Conservation (phyloP, 805 yeast species). For the Spencermartinsiella europaea region DNA sequence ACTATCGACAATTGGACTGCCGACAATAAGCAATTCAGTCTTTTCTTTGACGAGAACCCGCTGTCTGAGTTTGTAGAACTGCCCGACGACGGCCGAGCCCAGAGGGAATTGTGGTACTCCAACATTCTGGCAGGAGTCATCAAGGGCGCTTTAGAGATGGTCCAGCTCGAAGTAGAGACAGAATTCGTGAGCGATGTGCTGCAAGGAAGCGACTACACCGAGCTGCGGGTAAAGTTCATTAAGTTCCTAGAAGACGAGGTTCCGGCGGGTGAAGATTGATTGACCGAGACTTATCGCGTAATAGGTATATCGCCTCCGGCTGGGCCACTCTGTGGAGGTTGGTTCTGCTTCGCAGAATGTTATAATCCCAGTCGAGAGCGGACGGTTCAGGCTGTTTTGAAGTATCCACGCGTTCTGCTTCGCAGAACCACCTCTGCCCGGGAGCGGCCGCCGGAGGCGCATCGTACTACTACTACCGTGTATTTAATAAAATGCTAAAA, state of each 20-base stretch:
- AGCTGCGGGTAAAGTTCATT: conserved; percentile 64
- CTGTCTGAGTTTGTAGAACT: conserved; percentile 92
- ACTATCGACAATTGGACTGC: conserved; percentile 66
- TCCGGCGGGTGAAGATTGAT: conserved; percentile 87
- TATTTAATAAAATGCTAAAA: too few species aligned
- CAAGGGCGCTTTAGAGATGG: conserved; percentile 87
- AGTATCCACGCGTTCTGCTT: background rate
- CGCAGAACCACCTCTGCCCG: too few species aligned
- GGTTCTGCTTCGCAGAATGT: too few species aligned
- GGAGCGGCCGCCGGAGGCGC: too few species aligned
- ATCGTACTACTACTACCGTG: too few species aligned
- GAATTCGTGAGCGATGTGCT: conserved; percentile 72
- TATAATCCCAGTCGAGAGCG: too few species aligned
- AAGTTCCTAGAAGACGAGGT: conserved; percentile 84
- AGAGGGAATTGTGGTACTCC: conserved; percentile 82
- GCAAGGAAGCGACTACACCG: conserved; percentile 79
- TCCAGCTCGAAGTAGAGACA: conserved; percentile 85
- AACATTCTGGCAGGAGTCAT: conserved; percentile 86
- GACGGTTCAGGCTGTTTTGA: background rate
- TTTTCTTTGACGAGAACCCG: conserved; percentile 79
- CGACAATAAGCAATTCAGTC: conserved; percentile 69
- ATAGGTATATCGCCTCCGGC: too few species aligned
- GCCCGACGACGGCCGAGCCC: conserved; percentile 70
- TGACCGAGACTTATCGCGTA: too few species aligned
- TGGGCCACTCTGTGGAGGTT: too few species aligned